These are phyloP conservation scores for Lasiosphaeria hispida DNA, from an alignment of 495 filamentous ascomycete genomes.

Conservation along the genomic window DNA sequence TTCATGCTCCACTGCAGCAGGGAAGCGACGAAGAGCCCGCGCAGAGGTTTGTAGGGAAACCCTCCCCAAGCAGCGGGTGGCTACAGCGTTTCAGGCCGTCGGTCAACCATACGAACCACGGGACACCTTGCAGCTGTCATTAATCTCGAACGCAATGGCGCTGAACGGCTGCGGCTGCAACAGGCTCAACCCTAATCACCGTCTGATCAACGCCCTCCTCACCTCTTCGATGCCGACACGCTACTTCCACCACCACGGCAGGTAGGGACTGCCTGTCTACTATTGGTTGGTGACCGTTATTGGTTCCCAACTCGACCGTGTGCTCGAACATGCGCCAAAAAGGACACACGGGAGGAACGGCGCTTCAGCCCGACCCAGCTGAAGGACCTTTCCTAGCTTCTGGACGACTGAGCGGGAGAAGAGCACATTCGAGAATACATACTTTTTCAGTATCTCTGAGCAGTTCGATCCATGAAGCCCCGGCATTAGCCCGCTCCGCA, in stretches of 20 bases:
- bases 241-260: background rate
- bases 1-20: background rate
- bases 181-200: background rate
- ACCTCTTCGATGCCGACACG: background rate
- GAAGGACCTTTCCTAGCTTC: no score
- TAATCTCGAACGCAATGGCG: slow-evolving; percentile 12
- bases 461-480: no score
- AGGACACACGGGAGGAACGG: slow-evolving; percentile 1
- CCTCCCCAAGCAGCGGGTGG: background rate
- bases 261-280: background rate
- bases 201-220: no score
- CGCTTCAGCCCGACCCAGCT: background rate
- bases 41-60: background rate
- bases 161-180: background rate
- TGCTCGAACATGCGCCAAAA: slow-evolving; percentile 3
- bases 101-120: background rate
- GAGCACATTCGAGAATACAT: background rate
- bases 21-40: background rate
- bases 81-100: slow-evolving; percentile 2
- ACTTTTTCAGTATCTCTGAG: background rate
- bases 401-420: background rate
- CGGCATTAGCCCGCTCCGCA: no score
- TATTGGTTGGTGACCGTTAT: background rate
- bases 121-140: slow-evolving; percentile 7
- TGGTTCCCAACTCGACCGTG: background rate